Evolutionary conservation across 352 stramenopile species (phyloP).

Genomic region (Globisporangium nodosum): DNA sequence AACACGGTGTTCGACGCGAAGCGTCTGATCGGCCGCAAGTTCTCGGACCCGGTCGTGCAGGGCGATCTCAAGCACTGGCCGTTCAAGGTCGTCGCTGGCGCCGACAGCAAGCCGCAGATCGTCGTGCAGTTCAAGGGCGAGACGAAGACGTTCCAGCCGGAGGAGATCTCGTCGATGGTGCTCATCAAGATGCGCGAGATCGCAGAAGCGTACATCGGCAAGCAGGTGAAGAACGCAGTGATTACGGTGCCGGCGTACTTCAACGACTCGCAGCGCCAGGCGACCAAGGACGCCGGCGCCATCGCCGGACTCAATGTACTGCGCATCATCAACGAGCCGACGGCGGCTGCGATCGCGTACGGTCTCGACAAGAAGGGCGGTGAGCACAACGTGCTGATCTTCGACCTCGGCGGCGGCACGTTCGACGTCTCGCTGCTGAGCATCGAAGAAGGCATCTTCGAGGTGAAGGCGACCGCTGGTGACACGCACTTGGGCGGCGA

Average conservation of each 20-base stretch:
- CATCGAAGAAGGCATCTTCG: conserved; percentile 94
- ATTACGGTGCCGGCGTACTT: conserved; percentile 97
- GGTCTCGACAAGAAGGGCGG: conserved; percentile 97
- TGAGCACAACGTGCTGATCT: conserved; percentile 94
- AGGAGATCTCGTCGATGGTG: conserved; percentile 96
- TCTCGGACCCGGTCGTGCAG: conserved; percentile 92
- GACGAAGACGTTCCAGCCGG: conserved; percentile 93
- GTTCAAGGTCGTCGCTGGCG: conserved; percentile 94
- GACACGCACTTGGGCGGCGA: conserved; percentile 95
- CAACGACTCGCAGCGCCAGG: conserved; percentile 95
- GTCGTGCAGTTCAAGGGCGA: conserved; percentile 93
- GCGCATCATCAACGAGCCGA: conserved; percentile 97
- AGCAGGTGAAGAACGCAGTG: conserved; percentile 89
- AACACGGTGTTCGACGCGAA: conserved; percentile 99
- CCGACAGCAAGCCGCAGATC: conserved; percentile 67
- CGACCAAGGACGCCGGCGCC: conserved; percentile 95
- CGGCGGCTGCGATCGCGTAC: conserved; percentile 96
- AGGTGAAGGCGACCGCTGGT: conserved; percentile 95
- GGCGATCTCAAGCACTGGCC: conserved; percentile 93
- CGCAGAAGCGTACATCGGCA: conserved; percentile 91
- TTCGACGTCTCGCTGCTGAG: conserved; percentile 99
- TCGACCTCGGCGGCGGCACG: conserved; percentile 97
- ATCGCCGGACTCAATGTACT: conserved; percentile 95
- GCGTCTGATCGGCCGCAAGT: conserved; percentile 94
- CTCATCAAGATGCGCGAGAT: conserved; percentile 99